These are phyloP conservation scores for Yarrowia osloensis DNA, from an alignment of 805 yeast genomes.

Conservation along the genomic window DNA sequence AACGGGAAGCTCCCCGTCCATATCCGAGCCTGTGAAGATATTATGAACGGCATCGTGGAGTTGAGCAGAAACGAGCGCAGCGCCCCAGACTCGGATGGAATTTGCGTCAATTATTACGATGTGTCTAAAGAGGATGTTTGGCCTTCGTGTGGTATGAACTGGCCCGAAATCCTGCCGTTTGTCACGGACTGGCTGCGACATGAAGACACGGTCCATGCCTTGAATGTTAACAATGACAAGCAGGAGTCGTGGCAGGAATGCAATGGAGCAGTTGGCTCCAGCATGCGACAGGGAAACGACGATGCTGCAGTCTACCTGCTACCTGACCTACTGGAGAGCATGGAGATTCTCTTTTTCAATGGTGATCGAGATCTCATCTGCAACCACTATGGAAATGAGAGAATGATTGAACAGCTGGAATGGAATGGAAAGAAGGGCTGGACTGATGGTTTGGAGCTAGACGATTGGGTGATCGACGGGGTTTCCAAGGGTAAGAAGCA, in stretches of 20 bases:
- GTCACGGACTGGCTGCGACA: slow-evolving; percentile 55
- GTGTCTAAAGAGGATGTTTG: slow-evolving; percentile 65
- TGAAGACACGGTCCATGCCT: slow-evolving; percentile 49
- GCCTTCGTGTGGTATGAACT: slow-evolving; percentile 88
- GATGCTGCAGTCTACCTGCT: slow-evolving; percentile 64
- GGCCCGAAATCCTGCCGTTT: slow-evolving; percentile 70
- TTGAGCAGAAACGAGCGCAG: slow-evolving; percentile 36
- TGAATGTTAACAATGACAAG: slow-evolving; percentile 51
- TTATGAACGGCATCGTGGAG: slow-evolving; percentile 46
- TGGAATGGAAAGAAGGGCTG: slow-evolving; percentile 59
- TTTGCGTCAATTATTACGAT: slow-evolving; percentile 84
- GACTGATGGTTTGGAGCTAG: slow-evolving; percentile 36
- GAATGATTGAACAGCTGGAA: slow-evolving; percentile 58
- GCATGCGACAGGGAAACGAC: slow-evolving; percentile 55
- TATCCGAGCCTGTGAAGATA: slow-evolving; percentile 44
- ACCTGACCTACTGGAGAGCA: slow-evolving; percentile 60
- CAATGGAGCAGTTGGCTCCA: slow-evolving; percentile 55
- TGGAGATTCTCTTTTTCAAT: slow-evolving; percentile 71
- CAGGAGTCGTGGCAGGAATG: slow-evolving; percentile 75
- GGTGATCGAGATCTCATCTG: slow-evolving; percentile 91
- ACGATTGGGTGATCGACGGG: slow-evolving; percentile 53
- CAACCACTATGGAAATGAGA: slow-evolving; percentile 74
- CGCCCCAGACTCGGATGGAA: slow-evolving; percentile 40
- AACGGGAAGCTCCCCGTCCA: slow-evolving; percentile 35
- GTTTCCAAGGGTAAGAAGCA: slow-evolving; percentile 48